A percentile compares a stretch with the other conserved stretches of the same genome.
Conservation (phyloP, 768 basidiomycete genomes). For the Pleurotus ostreatus region DNA sequence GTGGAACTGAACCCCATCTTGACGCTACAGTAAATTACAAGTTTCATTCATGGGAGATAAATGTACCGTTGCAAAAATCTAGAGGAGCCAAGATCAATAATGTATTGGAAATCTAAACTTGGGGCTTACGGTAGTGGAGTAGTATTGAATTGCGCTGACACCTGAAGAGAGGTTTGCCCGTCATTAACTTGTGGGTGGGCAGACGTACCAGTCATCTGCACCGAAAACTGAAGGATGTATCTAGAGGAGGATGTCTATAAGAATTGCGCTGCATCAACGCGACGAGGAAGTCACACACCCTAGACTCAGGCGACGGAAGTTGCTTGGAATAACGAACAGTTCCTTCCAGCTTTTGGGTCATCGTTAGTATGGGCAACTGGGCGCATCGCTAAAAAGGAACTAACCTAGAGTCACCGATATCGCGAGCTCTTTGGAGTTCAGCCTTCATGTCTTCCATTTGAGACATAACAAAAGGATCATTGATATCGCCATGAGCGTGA, state of each 20-base stretch:
- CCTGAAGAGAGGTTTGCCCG: constrained; percentile 13
- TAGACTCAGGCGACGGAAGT: constrained; percentile 42
- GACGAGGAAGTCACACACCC: constrained; percentile 27
- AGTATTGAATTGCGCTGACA: constrained; percentile 54
- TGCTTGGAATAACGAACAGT: constrained; percentile 35
- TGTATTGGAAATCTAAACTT: background rate
- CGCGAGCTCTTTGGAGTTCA: constrained; percentile 27
- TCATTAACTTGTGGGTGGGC: too few relatives aligned
- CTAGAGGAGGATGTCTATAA: constrained; percentile 17
- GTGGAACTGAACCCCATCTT: constrained; percentile 42
- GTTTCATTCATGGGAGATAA: constrained; percentile 5
- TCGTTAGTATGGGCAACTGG: too few relatives aligned
- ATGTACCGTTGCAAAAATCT: constrained; percentile 34
- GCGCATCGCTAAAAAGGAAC: background rate
- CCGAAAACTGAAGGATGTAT: constrained; percentile 48
- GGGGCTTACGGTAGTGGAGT: constrained; percentile 35
- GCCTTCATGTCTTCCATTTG: constrained; percentile 43
- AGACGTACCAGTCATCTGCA: constrained; percentile 53
- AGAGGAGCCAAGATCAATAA: background rate
- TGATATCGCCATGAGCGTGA: constrained; percentile 44
- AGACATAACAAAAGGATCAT: constrained; percentile 43
- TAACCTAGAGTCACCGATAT: constrained; percentile 37
- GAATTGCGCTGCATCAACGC: constrained; percentile 8
- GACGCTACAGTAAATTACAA: background rate
- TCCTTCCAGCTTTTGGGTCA: constrained; percentile 27